Base-by-base conservation (phyloP, 2,329 filamentous ascomycete genomes). In the Aureobasidium musti region DNA sequence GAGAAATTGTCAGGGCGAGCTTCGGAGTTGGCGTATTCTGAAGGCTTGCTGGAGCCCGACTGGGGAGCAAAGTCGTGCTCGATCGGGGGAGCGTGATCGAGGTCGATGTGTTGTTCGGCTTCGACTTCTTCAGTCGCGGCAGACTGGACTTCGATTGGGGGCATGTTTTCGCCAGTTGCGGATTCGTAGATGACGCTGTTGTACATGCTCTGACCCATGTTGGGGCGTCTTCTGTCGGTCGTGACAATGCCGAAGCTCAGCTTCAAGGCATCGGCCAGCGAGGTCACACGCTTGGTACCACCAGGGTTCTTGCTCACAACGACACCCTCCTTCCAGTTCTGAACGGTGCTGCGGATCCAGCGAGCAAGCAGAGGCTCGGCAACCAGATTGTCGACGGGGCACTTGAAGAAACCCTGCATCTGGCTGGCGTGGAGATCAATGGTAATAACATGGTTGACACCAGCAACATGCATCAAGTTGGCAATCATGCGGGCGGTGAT, bases 381-480 rank as follows among this genome's bases (percentile, higher is more conserved):
- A 73, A 97, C 92, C 63, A 99, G 88, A 75, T 99, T 98, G 79
- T 99, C 95, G 68, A 99, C 94, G 0, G 95, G 95, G 72, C 94
- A 97, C 75, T 91, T 91, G 84, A 99, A 99, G 82, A 99, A 99
- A 67, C 95, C 95, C 80, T 99, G 95, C 92, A 98, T 98, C 81
- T 98, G 95, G n/a, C 84, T 81, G 74, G 87, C 86, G 81, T 99
- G 95, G 35, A 99, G 85, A 76, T 99, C 95, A 75, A 99, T 90
- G 19, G 95, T 99, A 74, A 99, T 93, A 77, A 99, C 91, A 82
- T 99, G 95, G 80, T 96, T 92, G 71, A 99, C 92, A 64, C 95
- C 95, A 61, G 95, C 95, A 67, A 99, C 91, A 68, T 91, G 87
- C 72, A 99, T 87, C 59, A 98, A 86, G 77, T 99, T 99, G 68